A percentile compares a stretch with the other conserved stretches of the same genome.
Evolutionary conservation across 441 rosid species (phyloP).

Genomic region (Aquilaria agallochum): DNA sequence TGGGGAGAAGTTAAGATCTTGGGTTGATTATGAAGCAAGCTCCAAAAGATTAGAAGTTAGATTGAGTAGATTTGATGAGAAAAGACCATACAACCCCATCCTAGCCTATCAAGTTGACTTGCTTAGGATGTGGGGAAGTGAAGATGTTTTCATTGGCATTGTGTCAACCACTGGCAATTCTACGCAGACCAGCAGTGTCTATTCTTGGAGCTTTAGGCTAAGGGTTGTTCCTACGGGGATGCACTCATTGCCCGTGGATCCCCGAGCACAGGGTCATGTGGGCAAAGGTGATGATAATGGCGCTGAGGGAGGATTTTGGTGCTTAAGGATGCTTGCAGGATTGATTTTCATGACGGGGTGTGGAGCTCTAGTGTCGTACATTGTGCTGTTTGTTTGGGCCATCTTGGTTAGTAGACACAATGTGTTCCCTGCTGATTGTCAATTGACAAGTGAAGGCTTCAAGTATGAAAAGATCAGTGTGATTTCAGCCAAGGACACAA

Average conservation of each 20-base stretch:
- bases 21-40: slow-evolving; percentile 45
- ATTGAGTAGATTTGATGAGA: slow-evolving; percentile 27
- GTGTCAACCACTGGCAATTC: slow-evolving; percentile 21
- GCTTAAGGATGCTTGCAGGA: slow-evolving; percentile 32
- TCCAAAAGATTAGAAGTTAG: slow-evolving; percentile 38
- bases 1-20: slow-evolving; percentile 35
- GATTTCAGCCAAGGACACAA: slow-evolving; percentile 22
- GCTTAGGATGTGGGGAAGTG: slow-evolving; percentile 28
- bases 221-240: slow-evolving; percentile 22
- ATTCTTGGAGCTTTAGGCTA: slow-evolving; percentile 42
- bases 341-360: slow-evolving; percentile 33
- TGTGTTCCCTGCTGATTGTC: slow-evolving; percentile 15
- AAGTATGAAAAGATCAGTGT: slow-evolving; percentile 33
- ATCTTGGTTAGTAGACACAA: slow-evolving; percentile 20
- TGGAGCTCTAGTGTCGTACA: slow-evolving; percentile 33
- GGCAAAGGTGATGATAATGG: slow-evolving; percentile 12
- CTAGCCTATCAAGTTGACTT: slow-evolving; percentile 28
- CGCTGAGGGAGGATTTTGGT: slow-evolving; percentile 20
- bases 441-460: slow-evolving; percentile 17
- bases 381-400: slow-evolving; percentile 32
- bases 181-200: slow-evolving; percentile 23
- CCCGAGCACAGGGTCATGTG: slow-evolving; percentile 9
- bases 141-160: slow-evolving; percentile 35
- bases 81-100: slow-evolving; percentile 32
- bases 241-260: slow-evolving; percentile 52